phyloP scores from a whole-genome alignment of 768 basidiomycete genomes.

The Boletus edulis region DNA sequence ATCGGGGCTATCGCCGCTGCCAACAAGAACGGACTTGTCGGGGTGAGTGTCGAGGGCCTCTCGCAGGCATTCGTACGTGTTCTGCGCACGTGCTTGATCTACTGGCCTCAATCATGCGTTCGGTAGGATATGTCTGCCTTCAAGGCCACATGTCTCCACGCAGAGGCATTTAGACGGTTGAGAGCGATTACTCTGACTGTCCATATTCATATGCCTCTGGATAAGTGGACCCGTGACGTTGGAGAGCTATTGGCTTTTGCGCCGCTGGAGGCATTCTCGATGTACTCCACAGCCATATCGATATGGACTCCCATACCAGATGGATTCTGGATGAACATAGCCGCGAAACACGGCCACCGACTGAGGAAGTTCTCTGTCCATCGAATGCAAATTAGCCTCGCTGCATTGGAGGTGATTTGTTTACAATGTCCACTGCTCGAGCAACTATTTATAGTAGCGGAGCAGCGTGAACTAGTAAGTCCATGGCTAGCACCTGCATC shows the following conservation, averaged over 20 bases:
- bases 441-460: slow-evolving; percentile 61
- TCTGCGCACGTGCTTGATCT: not conserved
- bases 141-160: slow-evolving; percentile 34
- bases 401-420: slow-evolving; percentile 54
- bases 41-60: slow-evolving; percentile 61
- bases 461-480: slow-evolving; percentile 45
- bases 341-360: slow-evolving; percentile 47
- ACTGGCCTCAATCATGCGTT: not conserved
- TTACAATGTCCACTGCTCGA: slow-evolving; percentile 49
- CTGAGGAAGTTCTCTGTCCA: slow-evolving; percentile 62
- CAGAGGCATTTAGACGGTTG: slow-evolving; percentile 41
- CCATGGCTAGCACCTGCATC: not conserved
- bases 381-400: slow-evolving; percentile 54
- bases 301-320: slow-evolving; percentile 40
- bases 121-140: slow-evolving; percentile 54
- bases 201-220: slow-evolving; percentile 34
- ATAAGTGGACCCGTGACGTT: slow-evolving; percentile 46
- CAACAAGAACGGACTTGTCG: slow-evolving; percentile 46
- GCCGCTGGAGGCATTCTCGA: slow-evolving; percentile 58
- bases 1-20: slow-evolving; percentile 48
- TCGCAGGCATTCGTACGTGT: slow-evolving; percentile 56
- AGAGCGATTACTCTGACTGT: slow-evolving; percentile 59
- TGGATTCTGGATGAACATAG: slow-evolving; percentile 50
- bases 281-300: slow-evolving; percentile 51
- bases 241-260: slow-evolving; percentile 42